Conservation (phyloP, 371 early-diverging fungal species). For the Funneliformis caledonium region DNA sequence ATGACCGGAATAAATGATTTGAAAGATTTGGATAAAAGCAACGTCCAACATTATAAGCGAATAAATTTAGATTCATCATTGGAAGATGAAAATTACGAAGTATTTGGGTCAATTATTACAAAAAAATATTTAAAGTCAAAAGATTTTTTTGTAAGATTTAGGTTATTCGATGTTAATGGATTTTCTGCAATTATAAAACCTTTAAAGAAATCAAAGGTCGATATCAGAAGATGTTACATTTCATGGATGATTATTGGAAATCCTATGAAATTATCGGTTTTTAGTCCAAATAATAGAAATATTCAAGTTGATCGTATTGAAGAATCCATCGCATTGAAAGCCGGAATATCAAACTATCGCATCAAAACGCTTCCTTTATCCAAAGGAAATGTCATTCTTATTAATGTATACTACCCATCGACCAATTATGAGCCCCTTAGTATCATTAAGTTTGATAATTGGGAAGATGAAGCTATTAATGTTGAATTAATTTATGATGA, state of each 20-base stretch:
- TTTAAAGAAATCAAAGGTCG: neutral
- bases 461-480: neutral
- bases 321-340: neutral
- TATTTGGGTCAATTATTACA: neutral
- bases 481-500: neutral
- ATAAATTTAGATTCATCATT: neutral
- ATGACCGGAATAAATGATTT: neutral
- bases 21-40: neutral
- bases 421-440: neutral
- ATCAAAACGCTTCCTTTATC: neutral
- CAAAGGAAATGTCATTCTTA: neutral
- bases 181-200: neutral
- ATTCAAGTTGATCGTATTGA: neutral
- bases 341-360: neutral
- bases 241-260: neutral
- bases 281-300: neutral
- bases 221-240: neutral
- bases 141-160: neutral
- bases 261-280: neutral
- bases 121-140: neutral
- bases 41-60: neutral
- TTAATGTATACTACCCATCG: neutral
- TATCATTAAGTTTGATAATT: neutral
- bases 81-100: neutral
- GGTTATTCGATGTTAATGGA: neutral